A percentile compares a stretch with the other conserved stretches of the same genome.
These are phyloP conservation scores for Fusarium liriodendri DNA, from an alignment of 2,329 filamentous ascomycete species.

Conservation along the genomic window DNA sequence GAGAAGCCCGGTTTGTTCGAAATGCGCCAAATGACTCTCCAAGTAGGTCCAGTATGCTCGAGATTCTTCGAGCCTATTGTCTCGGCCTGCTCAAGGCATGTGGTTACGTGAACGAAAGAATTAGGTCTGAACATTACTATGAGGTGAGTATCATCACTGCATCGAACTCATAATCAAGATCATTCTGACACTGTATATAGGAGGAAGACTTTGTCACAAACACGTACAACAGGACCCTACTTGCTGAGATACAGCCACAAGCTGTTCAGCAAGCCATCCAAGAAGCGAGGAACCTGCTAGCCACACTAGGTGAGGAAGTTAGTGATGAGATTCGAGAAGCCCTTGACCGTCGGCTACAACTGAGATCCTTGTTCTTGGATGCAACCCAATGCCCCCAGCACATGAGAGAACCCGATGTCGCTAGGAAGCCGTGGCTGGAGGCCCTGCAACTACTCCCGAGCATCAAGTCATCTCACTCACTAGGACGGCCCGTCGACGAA, in stretches of 20 bases:
- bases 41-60: conserved; percentile 61
- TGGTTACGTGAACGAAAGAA: conserved; percentile 79
- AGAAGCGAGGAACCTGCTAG: conserved; percentile 65
- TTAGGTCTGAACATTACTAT: conserved; percentile 88
- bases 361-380: conserved; percentile 72
- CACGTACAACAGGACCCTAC: conserved; percentile 83
- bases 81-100: conserved; percentile 86
- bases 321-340: conserved; percentile 61
- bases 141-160: conserved; percentile 66
- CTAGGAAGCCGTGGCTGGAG: conserved; percentile 63
- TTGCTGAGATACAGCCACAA: conserved; percentile 70
- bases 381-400: conserved; percentile 62
- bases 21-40: conserved; percentile 42
- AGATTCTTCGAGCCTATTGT: conserved; percentile 86
- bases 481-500: conserved; percentile 76
- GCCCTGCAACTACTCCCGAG: conserved; percentile 62
- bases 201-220: conserved; percentile 98
- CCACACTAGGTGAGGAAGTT: conserved; percentile 53
- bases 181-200: conserved; percentile 53
- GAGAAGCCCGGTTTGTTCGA: conserved; percentile 72
- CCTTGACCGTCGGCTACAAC: conserved; percentile 72
- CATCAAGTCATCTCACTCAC: conserved; percentile 68
- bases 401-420: conserved; percentile 58
- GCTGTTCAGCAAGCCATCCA: conserved; percentile 67
- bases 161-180: no score